Base-by-base conservation (phyloP, 1,139 yeast genomes). In the Candida tropicalis region DNA sequence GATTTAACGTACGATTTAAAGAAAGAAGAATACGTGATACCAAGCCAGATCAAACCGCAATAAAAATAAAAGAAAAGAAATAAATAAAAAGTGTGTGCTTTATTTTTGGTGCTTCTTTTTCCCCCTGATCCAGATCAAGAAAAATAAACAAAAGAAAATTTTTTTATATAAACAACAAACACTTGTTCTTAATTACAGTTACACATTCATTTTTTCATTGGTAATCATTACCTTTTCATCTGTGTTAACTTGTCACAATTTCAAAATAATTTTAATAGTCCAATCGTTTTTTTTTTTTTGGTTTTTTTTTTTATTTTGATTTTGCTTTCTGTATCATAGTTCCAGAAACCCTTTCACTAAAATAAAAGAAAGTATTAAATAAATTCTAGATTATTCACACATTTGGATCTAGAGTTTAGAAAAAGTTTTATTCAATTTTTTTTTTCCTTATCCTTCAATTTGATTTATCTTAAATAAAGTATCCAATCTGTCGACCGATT, bases 401-500 rank as follows among this genome's bases (percentile, higher is more conserved):
- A 17, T n/a, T 3, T 12, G 4, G 15, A 31, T 31, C 35, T 31
- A 18, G 35, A 31, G 15, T 17, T 12, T 27, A 2, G 10, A 17
- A 31, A 17, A 31, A 31, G 24, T 11, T 17, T 31, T 20, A 8
- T 16, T 18, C 12, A 9, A 31, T 7, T 31, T 18, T 11, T 18
- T 18, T 10, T 31, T 31, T 15, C n/a, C 5, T 18, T 24, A 31
- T 29, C 31, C 16, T 18, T 9, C 23, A 6, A 20, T 20, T 20
- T 31, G 24, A 17, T 18, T 18, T 18, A 18, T 16, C 39, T 12
- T 20, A 25, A 26, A 2, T 17, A 10, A 16, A 35, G 31, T 38
- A 38, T 38, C 40, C 40, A 38, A 38, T 22, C 31, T 38, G 40
- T 38, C 29, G 22, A 23, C 29, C 35, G 35, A 31, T 38, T 38